Conservation (phyloP, 331 rosid genomes). For the Stylosanthes scabra region DNA sequence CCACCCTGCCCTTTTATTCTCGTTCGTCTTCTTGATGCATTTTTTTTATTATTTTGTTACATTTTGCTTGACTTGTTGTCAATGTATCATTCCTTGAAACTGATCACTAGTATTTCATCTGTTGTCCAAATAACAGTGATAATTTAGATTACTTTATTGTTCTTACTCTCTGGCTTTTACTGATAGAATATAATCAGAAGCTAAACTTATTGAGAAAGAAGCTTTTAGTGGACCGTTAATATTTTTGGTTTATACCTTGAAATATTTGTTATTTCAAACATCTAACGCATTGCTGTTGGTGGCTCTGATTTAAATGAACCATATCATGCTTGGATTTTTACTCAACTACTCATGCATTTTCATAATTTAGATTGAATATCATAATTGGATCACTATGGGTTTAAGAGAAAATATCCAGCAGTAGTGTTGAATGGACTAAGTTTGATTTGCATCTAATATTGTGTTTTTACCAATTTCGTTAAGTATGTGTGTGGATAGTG, state of each 20-base stretch:
- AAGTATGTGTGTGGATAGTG: not conserved
- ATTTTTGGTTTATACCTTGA: not conserved
- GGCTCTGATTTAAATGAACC: no score
- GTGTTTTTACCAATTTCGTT: not conserved
- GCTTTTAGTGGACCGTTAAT: not conserved
- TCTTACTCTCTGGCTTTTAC: not conserved
- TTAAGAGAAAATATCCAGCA: not conserved
- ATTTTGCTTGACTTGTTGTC: not conserved
- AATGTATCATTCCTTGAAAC: not conserved
- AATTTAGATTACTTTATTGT: conserved; percentile 5
- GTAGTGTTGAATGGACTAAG: not conserved
- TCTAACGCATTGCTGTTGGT: conserved; percentile 3
- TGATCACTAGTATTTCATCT: not conserved
- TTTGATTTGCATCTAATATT: conserved; percentile 2
- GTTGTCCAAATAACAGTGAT: not conserved
- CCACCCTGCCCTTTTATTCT: not conserved
- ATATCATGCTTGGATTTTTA: no score
- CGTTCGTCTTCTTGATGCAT: conserved; percentile 1
- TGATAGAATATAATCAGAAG: not conserved
- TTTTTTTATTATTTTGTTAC: not conserved
- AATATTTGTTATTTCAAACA: not conserved
- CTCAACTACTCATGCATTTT: no score
- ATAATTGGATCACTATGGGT: conserved; percentile 1
- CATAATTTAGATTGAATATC: conserved; percentile 20
- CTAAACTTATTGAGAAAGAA: conserved; percentile 12